Evolutionary conservation across 2,329 filamentous ascomycete genomes (phyloP).

Genomic region (Fusarium sp.): DNA sequence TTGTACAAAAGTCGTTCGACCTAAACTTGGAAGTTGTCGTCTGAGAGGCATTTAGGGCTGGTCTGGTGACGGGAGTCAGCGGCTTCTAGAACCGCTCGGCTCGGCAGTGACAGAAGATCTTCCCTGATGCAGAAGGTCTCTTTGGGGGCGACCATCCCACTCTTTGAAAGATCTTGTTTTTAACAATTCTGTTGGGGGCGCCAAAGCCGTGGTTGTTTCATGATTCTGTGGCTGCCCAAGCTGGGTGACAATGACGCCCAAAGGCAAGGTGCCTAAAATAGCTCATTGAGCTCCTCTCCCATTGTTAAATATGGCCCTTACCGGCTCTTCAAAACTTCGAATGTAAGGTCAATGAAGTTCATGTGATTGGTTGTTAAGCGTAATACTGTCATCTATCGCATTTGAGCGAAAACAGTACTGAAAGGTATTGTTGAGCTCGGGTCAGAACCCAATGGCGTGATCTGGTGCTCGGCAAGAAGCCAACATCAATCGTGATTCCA

Average conservation of each 20-base stretch:
- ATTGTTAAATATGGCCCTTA: no score
- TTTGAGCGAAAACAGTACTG: not conserved
- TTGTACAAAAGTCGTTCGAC: not conserved
- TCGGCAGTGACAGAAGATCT: not conserved
- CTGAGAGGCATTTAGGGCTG: not conserved
- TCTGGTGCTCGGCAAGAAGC: not conserved
- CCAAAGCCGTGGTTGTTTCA: not conserved
- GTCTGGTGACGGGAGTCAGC: not conserved
- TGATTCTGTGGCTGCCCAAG: not conserved
- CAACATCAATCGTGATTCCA: no score
- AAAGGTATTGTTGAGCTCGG: not conserved
- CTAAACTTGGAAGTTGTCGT: not conserved
- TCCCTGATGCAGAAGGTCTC: not conserved
- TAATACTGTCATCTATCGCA: not conserved
- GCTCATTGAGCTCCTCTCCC: not conserved
- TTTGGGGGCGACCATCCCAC: not conserved
- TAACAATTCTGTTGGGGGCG: not conserved
- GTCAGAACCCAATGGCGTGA: not conserved
- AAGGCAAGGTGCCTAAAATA: not conserved
- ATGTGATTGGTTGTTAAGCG: not conserved
- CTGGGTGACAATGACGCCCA: not conserved
- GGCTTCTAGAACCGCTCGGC: not conserved
- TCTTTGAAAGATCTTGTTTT: not conserved
- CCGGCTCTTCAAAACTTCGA: rapidly evolving
- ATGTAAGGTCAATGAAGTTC: no score